phyloP scores from a whole-genome alignment of 257 asterid species.

The Solanum clarkiae region DNA sequence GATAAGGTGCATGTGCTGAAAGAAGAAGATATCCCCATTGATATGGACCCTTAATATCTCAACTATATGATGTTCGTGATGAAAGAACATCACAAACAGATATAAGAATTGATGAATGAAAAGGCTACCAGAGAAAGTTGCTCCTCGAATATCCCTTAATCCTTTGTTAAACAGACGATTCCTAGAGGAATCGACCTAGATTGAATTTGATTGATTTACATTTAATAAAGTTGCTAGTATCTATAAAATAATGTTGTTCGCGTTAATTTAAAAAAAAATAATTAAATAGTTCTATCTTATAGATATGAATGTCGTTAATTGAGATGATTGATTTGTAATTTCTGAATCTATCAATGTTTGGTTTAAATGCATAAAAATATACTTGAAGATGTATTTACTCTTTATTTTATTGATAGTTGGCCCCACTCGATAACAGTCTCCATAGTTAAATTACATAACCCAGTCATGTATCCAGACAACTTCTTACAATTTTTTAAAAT shows the following conservation, averaged over 20 bases:
- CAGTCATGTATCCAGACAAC: too few relatives aligned
- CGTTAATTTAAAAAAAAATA: neutral
- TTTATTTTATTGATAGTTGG: neutral
- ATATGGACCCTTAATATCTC: neutral
- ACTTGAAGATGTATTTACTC: neutral
- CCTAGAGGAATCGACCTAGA: neutral
- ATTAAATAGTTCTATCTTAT: neutral
- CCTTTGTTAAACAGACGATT: neutral
- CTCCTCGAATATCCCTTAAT: neutral
- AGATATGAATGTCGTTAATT: neutral
- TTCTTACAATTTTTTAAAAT: too few relatives aligned
- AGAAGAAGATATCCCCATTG: neutral
- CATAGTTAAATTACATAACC: neutral
- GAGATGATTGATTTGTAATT: neutral
- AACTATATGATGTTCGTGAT: neutral
- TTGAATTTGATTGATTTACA: neutral
- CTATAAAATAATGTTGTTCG: neutral
- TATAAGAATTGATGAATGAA: neutral
- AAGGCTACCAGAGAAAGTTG: neutral
- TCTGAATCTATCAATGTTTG: neutral
- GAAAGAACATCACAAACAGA: neutral
- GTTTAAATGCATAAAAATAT: neutral
- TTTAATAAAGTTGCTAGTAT: neutral
- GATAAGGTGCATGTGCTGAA: neutral
- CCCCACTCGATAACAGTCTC: neutral